phyloP scores from a whole-genome alignment of 176 grass and related monocot species.

The Oryza longistaminata region DNA sequence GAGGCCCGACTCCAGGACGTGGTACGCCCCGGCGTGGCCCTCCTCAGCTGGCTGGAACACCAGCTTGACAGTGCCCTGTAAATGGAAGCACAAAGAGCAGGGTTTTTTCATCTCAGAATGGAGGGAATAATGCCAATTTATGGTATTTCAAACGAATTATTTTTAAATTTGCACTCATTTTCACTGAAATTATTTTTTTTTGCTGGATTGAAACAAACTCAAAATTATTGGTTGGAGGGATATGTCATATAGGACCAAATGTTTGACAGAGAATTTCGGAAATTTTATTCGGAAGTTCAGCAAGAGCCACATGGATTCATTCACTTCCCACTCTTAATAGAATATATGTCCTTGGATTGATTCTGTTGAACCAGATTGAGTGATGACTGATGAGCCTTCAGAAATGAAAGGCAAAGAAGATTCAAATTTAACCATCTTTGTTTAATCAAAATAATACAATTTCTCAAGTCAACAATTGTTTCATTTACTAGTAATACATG shows the following conservation, averaged over 20 bases:
- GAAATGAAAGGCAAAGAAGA: neutral
- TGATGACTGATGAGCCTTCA: neutral
- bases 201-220: neutral
- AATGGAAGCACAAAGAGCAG: neutral
- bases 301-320: neutral
- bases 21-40: constrained; percentile 35
- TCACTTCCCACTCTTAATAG: neutral
- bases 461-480: too few relatives aligned
- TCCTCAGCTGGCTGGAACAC: constrained; percentile 65
- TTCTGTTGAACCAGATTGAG: neutral
- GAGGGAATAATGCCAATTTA: too few relatives aligned
- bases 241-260: too few relatives aligned
- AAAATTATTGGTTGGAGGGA: neutral
- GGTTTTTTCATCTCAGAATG: too few relatives aligned
- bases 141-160: too few relatives aligned
- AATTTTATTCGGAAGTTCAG: too few relatives aligned
- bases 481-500: too few relatives aligned
- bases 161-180: too few relatives aligned
- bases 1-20: constrained; percentile 9
- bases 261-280: too few relatives aligned
- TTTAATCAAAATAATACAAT: too few relatives aligned
- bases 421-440: neutral
- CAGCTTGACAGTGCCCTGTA: constrained; percentile 57
- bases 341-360: neutral
- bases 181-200: too few relatives aligned